Base-by-base conservation (phyloP, 352 stramenopile genomes). In the Globisporangium acanthophoron region DNA sequence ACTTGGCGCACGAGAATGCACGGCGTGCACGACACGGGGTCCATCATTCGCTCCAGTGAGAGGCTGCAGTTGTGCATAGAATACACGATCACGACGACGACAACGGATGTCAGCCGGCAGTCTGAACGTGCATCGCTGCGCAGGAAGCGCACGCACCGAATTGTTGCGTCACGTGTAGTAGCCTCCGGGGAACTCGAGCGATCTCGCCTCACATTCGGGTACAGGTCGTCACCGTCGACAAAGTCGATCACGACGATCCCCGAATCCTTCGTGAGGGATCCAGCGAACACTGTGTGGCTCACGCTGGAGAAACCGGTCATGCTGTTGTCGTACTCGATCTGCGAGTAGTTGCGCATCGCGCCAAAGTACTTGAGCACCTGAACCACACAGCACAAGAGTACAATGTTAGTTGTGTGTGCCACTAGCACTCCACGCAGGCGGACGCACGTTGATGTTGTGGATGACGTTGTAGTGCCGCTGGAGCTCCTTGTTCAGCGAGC, bases 181-280 rank as follows among this genome's bases (percentile, higher is more conserved):
- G 18, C 7, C 43, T 21, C 20, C n/a, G 43, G 11, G 13, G 18
- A 27, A 6, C 20, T 21, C 12, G 43, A 21, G 43, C 43, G 43
- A 48, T 31, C 13, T 3, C 33, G 44, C 2, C 29, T 16, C n/a
- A 24, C 29, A 9, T 27, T 21, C 2, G 41, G 54, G 56, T 71
- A 61, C 31, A 68, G 53, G 27, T 66, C 64, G 49, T 87, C 77
- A 2, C 61, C 51, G 44, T 80, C 72, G 29, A 83, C 65, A 41
- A 71, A 79, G 55, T 87, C 77, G 15, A 61, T 61, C 29, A 78
- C 63, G 29, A 87, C 57, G 3, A 43, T n/a, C 4, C 54, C 41
- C 24, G 20, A 29, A 1, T 57, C 52, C 9, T 9, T 39, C n/a
- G 52, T 57, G 39, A 60, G 39, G 6, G 43, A 48, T 16, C 43